Evolutionary conservation across 352 stramenopile species (phyloP), one percentile per base, ranked within the genome.

Genomic region (Globisporangium megalacanthum): DNA sequence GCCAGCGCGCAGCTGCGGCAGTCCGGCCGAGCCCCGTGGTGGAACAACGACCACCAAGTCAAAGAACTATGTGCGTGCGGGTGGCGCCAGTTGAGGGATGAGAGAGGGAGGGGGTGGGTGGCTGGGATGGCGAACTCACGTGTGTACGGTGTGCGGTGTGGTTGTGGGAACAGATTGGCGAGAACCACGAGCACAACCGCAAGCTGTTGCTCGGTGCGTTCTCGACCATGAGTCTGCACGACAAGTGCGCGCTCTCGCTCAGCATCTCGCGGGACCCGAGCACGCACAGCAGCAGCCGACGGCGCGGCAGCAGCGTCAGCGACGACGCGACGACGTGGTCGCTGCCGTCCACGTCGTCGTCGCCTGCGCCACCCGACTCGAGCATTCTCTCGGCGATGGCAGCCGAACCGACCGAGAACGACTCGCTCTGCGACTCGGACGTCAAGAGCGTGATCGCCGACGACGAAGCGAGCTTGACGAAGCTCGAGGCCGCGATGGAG

Each of bases 141-240:
- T 37, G 33, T 8, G 8, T 37, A 8, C 33, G 33, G 33, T 37
- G 33, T 7, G 17, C 5, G 11, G 11, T 49, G 22, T 39, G 33
- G 5, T 37, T 37, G 33, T 37, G 33, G 33, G 33, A 8, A 62
- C 37, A 92, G 77, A 65, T 73, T 6, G 80, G 75, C 61, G 76
- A 88, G 31, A 92, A 88, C 55, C 74, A 92, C 49, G 72, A 91
- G 39, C 77, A 92, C 64, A 94, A 94, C 57, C 77, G 85, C 10
- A 92, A 94, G 55, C 64, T 94, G 17, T 49, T 94, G 3, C 70
- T 94, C 36, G 83, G 83, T 2, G 85, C 85, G 4, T 94, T 94
- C 61, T 94, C 85, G 9, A 92, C 81, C 0, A 93, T 94, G 85
- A 94, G 85, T 70, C 69, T 94, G 46, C 85, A 92, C 42, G 85